phyloP scores from a whole-genome alignment of 192 early-diverging fungal genomes.

The Backusella morwellensis region DNA sequence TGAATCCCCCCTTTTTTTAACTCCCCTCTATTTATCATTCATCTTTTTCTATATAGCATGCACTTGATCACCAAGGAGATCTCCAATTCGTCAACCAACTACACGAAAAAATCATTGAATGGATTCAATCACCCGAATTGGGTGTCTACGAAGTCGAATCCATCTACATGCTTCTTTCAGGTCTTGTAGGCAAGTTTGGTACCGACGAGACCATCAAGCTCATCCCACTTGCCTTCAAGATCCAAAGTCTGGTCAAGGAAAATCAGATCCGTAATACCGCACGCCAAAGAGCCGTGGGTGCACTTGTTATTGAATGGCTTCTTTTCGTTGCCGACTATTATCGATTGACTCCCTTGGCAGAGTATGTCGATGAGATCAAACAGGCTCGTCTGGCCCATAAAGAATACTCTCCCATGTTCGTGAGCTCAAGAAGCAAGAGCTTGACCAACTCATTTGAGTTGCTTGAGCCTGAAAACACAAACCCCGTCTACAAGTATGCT shows the following conservation, averaged over 20 bases:
- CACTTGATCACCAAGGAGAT: constrained; percentile 15
- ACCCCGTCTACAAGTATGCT: background rate
- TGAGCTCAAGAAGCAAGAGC: background rate
- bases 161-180: constrained; percentile 4
- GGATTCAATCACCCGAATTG: constrained; percentile 12
- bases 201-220: constrained; percentile 19
- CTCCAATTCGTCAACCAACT: constrained; percentile 12
- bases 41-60: background rate
- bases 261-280: background rate
- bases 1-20: background rate
- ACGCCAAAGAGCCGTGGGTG: constrained; percentile 10
- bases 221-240: constrained; percentile 23
- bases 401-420: background rate
- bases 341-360: background rate
- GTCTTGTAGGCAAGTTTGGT: constrained; percentile 8
- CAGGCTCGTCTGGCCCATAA: background rate
- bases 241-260: constrained; percentile 15
- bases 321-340: background rate
- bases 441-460: background rate
- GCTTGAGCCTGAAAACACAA: background rate
- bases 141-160: constrained; percentile 7
- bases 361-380: background rate
- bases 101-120: constrained; percentile 14
- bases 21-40: background rate
- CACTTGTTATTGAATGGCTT: constrained; percentile 12